Percentiles rank a stretch among this genome's conserved stretches.
These are phyloP conservation scores for Adenanthera pavonina DNA, from an alignment of 306 rosid species.

Conservation along the genomic window DNA sequence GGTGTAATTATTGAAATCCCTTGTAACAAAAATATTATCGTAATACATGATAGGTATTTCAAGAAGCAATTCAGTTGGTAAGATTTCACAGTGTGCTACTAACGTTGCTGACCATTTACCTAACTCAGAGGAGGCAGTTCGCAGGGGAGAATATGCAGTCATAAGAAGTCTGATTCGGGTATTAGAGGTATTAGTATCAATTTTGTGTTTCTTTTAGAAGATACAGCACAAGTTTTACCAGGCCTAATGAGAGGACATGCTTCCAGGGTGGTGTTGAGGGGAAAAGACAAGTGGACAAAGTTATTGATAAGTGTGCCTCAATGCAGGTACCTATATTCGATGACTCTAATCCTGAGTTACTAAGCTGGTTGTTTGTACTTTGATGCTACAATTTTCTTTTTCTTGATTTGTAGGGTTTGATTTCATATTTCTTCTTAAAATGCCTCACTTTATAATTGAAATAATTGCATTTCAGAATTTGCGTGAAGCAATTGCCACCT, in stretches of 20 bases:
- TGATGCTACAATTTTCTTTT: constrained; percentile 29
- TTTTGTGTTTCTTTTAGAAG: constrained; percentile 29
- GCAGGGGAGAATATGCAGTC: constrained; percentile 88
- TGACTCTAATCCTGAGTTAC: constrained; percentile 26
- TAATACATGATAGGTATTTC: constrained; percentile 68
- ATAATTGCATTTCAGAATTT: constrained; percentile 64
- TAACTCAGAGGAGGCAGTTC: constrained; percentile 85
- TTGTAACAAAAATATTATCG: constrained; percentile 32
- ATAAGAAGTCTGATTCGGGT: constrained; percentile 93
- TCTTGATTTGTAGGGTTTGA: constrained; percentile 28
- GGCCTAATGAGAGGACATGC: constrained; percentile 34
- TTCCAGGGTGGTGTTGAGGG: constrained; percentile 93
- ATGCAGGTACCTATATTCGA: constrained; percentile 75
- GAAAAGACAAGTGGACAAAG: constrained; percentile 94
- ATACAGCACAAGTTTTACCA: constrained; percentile 16
- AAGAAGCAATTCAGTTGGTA: constrained; percentile 78
- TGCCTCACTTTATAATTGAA: constrained; percentile 35
- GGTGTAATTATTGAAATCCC: constrained; percentile 6
- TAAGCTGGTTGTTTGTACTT: constrained; percentile 33
- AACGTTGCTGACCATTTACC: constrained; percentile 66
- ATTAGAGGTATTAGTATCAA: constrained; percentile 68
- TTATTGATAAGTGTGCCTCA: constrained; percentile 87
- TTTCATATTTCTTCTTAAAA: constrained; percentile 35
- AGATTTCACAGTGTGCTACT: constrained; percentile 59
- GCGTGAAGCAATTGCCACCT: constrained; percentile 90